A percentile compares a stretch with the other conserved stretches of the same genome.
phyloP scores from a whole-genome alignment of 768 basidiomycete genomes.

The Leccinum aurantiacum region DNA sequence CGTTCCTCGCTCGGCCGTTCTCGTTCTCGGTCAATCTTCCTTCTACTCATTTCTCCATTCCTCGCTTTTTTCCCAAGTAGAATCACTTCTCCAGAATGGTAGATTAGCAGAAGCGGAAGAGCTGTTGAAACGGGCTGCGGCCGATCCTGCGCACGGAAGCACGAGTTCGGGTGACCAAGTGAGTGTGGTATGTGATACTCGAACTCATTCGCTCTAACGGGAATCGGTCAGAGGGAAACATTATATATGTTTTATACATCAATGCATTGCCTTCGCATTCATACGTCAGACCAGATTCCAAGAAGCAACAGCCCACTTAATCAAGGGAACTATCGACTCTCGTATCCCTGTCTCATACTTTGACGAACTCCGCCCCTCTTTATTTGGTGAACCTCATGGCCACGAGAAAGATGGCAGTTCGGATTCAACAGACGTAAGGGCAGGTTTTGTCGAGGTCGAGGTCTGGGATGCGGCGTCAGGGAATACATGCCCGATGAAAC shows the following conservation, averaged over 20 bases:
- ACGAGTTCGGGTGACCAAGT: constrained; percentile 11
- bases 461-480: constrained; percentile 70
- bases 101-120: constrained; percentile 62
- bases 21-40: constrained; percentile 60
- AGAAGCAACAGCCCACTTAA: constrained; percentile 76
- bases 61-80: constrained; percentile 70
- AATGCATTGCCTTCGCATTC: constrained; percentile 78
- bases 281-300: constrained; percentile 80
- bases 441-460: constrained; percentile 54
- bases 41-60: constrained; percentile 68
- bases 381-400: constrained; percentile 41
- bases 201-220: constrained; percentile 7
- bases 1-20: constrained; percentile 62
- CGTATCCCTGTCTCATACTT: constrained; percentile 80
- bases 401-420: background rate
- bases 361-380: constrained; percentile 65
- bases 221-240: constrained; percentile 52
- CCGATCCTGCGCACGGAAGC: constrained; percentile 22
- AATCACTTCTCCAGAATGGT: constrained; percentile 64
- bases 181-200: background rate
- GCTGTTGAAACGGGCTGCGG: constrained; percentile 58
- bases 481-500: constrained; percentile 67
- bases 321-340: constrained; percentile 81
- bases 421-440: background rate
- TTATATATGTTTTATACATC: constrained; percentile 68